Evolutionary conservation across 2,329 filamentous ascomycete genomes (phyloP), one percentile per base, ranked within the genome.

Genomic region (Beauveria scarabaeidicola): DNA sequence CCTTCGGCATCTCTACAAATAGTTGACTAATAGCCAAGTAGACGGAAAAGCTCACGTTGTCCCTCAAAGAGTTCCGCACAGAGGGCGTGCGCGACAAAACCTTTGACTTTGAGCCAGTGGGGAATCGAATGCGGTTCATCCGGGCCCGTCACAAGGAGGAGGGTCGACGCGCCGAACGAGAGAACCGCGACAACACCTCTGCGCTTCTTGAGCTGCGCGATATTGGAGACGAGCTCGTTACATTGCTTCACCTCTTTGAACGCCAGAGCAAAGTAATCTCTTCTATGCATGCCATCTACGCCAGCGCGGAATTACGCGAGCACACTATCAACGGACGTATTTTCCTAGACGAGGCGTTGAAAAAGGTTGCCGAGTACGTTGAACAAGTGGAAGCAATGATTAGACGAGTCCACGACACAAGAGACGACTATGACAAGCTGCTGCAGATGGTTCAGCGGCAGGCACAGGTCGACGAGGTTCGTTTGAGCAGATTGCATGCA

Each of bases 371-470:
- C 1, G 82, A 83, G 58, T 86, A 86, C 66, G 75, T 75, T 17
- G 75, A 76, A 21, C 78, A 81, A 60, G 74, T 81, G 0, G 70
- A 71, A 3, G 81, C 85, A 56, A 86, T 87, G 84, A 73, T 80
- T 7, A 73, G 77, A 40, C 75, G 82, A n/a, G 82, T 84, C 1
- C 77, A 80, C 13, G 73, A 74, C 3, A 84, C 83, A 2, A 76
- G 84, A 43, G 82, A 81, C 50, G 83, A 85, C 62, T 86, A 85
- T 63, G 83, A 86, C 64, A 85, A 85, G 63, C 76, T 87, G 5
- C 79, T 87, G 13, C 83, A 87, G 68, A 84, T 87, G 77, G 83
- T 85, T 44, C 84, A 87, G 66, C 82, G 84, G 17, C 83, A 87
- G 65, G 83, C 84, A 0, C 84, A 87, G 65, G 82, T 87, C 2